Evolutionary conservation across 192 early-diverging fungal genomes (phyloP).

Genomic region (Paraglomus brasilianum): DNA sequence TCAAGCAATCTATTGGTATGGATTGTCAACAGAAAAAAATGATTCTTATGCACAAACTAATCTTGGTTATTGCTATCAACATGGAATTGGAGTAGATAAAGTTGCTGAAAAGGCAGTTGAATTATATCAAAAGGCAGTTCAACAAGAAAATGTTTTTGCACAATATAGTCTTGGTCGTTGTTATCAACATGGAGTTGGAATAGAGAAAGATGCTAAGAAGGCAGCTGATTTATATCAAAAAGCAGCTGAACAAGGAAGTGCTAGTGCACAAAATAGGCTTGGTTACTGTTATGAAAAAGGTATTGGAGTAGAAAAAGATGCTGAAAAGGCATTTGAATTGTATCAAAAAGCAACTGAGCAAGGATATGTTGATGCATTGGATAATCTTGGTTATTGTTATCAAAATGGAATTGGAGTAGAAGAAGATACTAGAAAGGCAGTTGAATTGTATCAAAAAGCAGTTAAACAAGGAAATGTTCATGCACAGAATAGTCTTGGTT

Average conservation of each 20-base stretch:
- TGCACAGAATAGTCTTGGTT: background rate
- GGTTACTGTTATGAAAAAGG: too few relatives aligned
- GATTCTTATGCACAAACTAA: background rate
- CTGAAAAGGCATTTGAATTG: background rate
- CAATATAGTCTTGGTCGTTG: background rate
- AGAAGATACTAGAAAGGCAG: background rate
- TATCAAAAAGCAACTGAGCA: background rate
- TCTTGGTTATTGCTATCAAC: background rate
- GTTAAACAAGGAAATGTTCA: background rate
- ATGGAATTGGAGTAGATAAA: background rate
- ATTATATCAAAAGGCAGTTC: background rate
- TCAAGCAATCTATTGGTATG: constrained; percentile 64
- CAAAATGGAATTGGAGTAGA: constrained; percentile 5
- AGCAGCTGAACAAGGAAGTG: too few relatives aligned
- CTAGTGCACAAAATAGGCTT: too few relatives aligned
- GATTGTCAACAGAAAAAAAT: too few relatives aligned
- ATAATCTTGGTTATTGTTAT: background rate
- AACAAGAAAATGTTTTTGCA: background rate
- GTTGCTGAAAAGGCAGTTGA: background rate
- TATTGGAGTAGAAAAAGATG: constrained; percentile 54
- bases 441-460: background rate
- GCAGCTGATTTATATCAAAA: too few relatives aligned
- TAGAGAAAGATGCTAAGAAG: too few relatives aligned
- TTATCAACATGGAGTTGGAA: constrained; percentile 49
- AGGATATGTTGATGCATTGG: background rate